Conservation (phyloP, 2,329 filamentous ascomycete species). For the Fusarium pseudocircinatum region DNA sequence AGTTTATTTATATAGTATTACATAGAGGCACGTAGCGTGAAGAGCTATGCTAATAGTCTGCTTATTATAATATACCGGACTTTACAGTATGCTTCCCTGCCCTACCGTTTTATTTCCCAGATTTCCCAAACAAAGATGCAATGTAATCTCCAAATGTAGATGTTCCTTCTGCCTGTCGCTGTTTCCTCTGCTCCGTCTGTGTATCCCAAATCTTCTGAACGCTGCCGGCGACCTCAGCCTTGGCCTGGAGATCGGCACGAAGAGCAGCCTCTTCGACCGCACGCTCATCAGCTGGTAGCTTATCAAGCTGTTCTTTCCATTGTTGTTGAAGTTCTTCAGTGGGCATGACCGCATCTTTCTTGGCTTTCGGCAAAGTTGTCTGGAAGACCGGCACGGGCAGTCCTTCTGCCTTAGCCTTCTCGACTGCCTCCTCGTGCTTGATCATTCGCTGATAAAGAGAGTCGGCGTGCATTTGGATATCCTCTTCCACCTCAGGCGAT, state of each 20-base stretch:
- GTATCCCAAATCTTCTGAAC: slow-evolving; percentile 53
- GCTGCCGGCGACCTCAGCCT: slow-evolving; percentile 69
- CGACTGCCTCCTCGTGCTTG: slow-evolving; percentile 79
- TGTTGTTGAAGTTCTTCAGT: slow-evolving; percentile 60
- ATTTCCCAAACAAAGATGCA: slow-evolving; percentile 43
- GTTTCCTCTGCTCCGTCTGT: slow-evolving; percentile 65
- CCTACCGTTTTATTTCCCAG: slow-evolving; percentile 37
- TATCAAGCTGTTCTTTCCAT: slow-evolving; percentile 65
- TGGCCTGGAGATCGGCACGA: slow-evolving; percentile 68
- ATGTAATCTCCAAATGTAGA: slow-evolving; percentile 46
- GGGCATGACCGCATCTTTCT: slow-evolving; percentile 38
- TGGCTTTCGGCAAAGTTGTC: slow-evolving; percentile 59
- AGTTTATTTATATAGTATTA: neutral
- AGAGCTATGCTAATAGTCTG: neutral
- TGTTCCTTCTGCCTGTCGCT: slow-evolving; percentile 49
- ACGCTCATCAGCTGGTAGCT: slow-evolving; percentile 67
- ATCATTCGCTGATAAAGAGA: slow-evolving; percentile 88
- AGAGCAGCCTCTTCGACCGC: slow-evolving; percentile 71
- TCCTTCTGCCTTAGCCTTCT: slow-evolving; percentile 72
- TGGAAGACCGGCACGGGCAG: slow-evolving; percentile 68
- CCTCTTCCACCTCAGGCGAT: slow-evolving; percentile 76
- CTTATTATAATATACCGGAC: slow-evolving; percentile 28
- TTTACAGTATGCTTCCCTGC: slow-evolving; percentile 21
- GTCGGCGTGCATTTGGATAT: slow-evolving; percentile 96
- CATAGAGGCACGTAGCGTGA: neutral